Percentiles rank a stretch among this genome's conserved stretches.
These are phyloP conservation scores for Verruconis gallopava DNA, from an alignment of 2,329 filamentous ascomycete genomes.

Conservation along the genomic window DNA sequence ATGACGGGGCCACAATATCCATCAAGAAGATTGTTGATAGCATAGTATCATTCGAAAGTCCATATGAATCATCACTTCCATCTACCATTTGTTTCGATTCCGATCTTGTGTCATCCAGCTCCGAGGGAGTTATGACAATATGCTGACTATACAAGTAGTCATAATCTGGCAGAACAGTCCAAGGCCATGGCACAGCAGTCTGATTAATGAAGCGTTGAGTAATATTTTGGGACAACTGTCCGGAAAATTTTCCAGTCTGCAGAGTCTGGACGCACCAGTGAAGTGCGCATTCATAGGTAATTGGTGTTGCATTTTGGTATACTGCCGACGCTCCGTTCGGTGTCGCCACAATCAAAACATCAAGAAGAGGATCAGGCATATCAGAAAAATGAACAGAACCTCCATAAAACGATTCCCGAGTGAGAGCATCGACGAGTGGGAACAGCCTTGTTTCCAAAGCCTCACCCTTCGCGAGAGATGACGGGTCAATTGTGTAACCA, in stretches of 20 bases:
- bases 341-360: slow-evolving; percentile 6
- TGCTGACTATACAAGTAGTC: background rate
- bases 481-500: slow-evolving; percentile 7
- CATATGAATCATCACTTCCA: slow-evolving; percentile 1
- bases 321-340: background rate
- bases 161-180: background rate
- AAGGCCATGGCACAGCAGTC: background rate
- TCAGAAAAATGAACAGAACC: slow-evolving; percentile 8
- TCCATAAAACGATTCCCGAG: background rate
- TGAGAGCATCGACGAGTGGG: slow-evolving; percentile 2
- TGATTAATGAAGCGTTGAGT: slow-evolving; percentile 5
- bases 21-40: background rate
- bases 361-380: slow-evolving; percentile 8
- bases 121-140: too few relatives aligned
- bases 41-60: background rate
- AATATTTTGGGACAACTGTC: slow-evolving; percentile 13
- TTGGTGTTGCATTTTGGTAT: slow-evolving; percentile 8
- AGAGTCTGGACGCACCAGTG: slow-evolving; percentile 9
- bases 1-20: slow-evolving; percentile 1
- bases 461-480: background rate
- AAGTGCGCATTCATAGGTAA: slow-evolving; percentile 6
- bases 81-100: too few relatives aligned
- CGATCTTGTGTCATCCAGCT: too few relatives aligned
- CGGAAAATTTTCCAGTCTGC: slow-evolving; percentile 10
- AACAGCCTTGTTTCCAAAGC: slow-evolving; percentile 4